Evolutionary conservation across 352 stramenopile genomes (phyloP).

Genomic region (Phytophthora brassicae): DNA sequence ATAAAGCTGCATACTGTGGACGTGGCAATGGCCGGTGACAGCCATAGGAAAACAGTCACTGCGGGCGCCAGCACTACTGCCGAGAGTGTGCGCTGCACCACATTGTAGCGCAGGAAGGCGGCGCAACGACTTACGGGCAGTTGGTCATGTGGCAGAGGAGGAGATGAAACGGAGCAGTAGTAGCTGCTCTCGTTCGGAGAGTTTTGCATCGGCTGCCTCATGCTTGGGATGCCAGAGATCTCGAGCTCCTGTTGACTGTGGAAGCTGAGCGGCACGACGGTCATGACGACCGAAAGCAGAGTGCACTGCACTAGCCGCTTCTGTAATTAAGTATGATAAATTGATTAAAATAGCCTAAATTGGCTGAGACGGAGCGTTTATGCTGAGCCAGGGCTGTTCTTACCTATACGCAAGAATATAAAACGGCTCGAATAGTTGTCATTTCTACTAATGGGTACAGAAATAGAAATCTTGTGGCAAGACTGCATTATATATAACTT

Average conservation of each 20-base stretch:
- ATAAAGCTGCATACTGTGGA: conserved; percentile 70
- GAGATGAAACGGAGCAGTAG: conserved; percentile 4
- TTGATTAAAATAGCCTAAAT: background rate
- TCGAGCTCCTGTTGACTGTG: conserved; percentile 13
- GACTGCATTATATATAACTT: too few relatives aligned
- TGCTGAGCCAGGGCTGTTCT: background rate
- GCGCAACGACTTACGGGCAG: conserved; percentile 4
- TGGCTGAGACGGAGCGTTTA: background rate
- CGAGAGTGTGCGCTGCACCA: conserved; percentile 67
- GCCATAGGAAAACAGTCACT: conserved; percentile 76
- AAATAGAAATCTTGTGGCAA: too few relatives aligned
- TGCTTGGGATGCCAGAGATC: conserved; percentile 11
- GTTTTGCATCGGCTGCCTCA: conserved; percentile 24
- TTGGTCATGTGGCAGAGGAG: conserved; percentile 1
- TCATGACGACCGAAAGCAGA: background rate
- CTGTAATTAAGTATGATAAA: background rate
- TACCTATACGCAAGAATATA: background rate
- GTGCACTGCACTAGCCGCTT: background rate
- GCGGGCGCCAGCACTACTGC: conserved; percentile 55
- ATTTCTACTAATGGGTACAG: too few relatives aligned
- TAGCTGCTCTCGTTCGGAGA: conserved; percentile 23
- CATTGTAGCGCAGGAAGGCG: conserved; percentile 45
- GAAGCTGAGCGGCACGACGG: too few relatives aligned
- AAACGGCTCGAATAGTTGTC: background rate
- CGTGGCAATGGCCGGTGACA: conserved; percentile 67